phyloP scores from a whole-genome alignment of 371 early-diverging fungal genomes.

The Haplosporangium sp. region DNA sequence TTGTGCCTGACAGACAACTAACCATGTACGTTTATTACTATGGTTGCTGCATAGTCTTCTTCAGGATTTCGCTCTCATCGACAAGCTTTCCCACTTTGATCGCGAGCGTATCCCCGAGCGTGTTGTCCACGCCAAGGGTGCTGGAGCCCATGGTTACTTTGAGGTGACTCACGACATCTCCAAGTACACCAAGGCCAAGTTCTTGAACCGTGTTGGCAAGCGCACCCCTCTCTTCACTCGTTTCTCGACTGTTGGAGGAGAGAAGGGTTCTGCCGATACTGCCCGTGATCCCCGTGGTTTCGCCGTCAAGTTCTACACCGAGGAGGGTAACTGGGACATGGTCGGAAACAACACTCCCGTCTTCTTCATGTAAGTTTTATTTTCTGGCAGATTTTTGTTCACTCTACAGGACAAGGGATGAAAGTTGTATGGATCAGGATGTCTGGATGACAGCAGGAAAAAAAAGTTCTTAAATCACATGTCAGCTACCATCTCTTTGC shows the following conservation, averaged over 20 bases:
- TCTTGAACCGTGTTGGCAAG: conserved; percentile 67
- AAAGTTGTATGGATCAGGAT: background rate
- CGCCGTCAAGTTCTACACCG: conserved; percentile 78
- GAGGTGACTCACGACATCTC: conserved; percentile 65
- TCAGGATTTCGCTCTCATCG: conserved; percentile 58
- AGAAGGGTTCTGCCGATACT: conserved; percentile 67
- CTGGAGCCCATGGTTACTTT: conserved; percentile 75
- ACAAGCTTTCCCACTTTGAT: conserved; percentile 73
- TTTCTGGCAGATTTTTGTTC: background rate
- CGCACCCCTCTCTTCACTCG: conserved; percentile 73
- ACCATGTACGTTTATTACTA: too few species aligned
- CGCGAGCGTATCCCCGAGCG: conserved; percentile 76
- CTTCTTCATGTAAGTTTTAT: conserved; percentile 62
- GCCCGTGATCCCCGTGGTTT: conserved; percentile 75
- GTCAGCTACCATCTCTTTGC: too few species aligned
- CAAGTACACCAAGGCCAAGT: conserved; percentile 67
- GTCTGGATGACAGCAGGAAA: too few species aligned
- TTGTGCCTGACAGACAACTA: too few species aligned
- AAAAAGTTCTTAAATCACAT: too few species aligned
- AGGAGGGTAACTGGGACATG: conserved; percentile 80
- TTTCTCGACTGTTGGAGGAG: conserved; percentile 78
- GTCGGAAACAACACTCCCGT: conserved; percentile 78
- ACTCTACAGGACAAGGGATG: background rate
- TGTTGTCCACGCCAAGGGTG: conserved; percentile 75
- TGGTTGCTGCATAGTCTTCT: conserved; percentile 9